phyloP scores from a whole-genome alignment of 148 eudicot species.

The Arctostaphylos glauca region DNA sequence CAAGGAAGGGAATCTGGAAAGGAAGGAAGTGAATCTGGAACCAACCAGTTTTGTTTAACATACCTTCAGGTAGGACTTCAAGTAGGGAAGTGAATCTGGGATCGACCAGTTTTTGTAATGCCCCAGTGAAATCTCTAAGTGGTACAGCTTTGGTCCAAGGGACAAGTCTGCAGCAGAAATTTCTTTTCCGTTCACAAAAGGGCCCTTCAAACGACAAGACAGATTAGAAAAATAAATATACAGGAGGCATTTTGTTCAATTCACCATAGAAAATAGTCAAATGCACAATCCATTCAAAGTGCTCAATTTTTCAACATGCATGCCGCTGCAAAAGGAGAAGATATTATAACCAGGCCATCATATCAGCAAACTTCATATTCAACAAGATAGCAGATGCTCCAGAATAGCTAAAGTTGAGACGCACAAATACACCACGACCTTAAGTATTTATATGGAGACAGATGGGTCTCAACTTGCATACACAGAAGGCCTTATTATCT shows the following conservation, averaged over 20 bases:
- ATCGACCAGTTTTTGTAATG: constrained; percentile 88
- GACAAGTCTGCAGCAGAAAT: constrained; percentile 83
- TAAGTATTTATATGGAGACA: background rate
- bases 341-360: constrained; percentile 7
- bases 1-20: background rate
- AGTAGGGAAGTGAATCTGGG: constrained; percentile 68
- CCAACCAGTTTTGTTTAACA: background rate
- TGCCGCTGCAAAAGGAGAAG: background rate
- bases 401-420: background rate
- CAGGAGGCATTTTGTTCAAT: background rate
- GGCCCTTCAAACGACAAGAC: constrained; percentile 58
- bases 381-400: background rate
- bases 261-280: background rate
- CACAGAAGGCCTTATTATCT: background rate
- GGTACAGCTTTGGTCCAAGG: constrained; percentile 93
- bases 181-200: constrained; percentile 70
- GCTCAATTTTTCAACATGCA: background rate
- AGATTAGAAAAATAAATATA: constrained; percentile 6
- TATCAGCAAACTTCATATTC: background rate
- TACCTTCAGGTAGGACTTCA: constrained; percentile 92
- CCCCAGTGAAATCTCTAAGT: constrained; percentile 74
- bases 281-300: background rate
- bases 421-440: background rate
- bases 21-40: constrained; percentile 2
- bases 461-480: background rate